Evolutionary conservation across 2,329 filamentous ascomycete genomes (phyloP), one percentile per base, ranked within the genome.

Genomic region (Colletotrichum costaricense): DNA sequence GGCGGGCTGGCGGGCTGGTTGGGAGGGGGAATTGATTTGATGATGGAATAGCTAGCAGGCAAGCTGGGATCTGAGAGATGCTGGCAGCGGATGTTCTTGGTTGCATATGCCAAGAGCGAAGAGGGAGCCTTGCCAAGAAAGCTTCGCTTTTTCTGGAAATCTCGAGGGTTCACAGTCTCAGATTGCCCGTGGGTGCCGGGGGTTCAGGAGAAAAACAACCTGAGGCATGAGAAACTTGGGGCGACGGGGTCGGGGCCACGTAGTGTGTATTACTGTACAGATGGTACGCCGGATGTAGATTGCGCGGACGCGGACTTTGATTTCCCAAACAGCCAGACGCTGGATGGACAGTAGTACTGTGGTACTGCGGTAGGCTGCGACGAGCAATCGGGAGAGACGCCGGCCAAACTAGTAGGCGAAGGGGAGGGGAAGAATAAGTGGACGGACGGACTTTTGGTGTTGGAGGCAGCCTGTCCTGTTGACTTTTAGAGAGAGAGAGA

Each of bases 81-180:
- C 74, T 75, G 72, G 73, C 69, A 68, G 65, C 65, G 65, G 62
- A 67, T 64, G 38, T 71, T 72, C 74, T 73, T 74, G 70, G 74
- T 72, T 76, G 75, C 75, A 76, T 75, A 74, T 76, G 75, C 75
- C 75, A 76, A 76, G 75, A 74, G 62, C 60, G 62, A 75, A 65
- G 70, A 74, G 75, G 65, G 67, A 74, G 71, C 67, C 75, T 72
- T 74, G 75, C 75, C 75, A 76, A 76, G 75, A 75, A 75, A 75
- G 74, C 74, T 75, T 76, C 74, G 74, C 71, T 68, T 67, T 75
- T 75, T 71, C 72, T 74, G 68, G 68, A 74, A 70, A 74, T 72
- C 62, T 71, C 57, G 72, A 74, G 72, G 72, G 62, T 67, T 72
- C 72, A 71, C 72, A 72, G 72, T 74, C 72, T 74, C 72, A 74